Base-by-base conservation (phyloP, 305 asterid species). In the Andrographis paniculata region DNA sequence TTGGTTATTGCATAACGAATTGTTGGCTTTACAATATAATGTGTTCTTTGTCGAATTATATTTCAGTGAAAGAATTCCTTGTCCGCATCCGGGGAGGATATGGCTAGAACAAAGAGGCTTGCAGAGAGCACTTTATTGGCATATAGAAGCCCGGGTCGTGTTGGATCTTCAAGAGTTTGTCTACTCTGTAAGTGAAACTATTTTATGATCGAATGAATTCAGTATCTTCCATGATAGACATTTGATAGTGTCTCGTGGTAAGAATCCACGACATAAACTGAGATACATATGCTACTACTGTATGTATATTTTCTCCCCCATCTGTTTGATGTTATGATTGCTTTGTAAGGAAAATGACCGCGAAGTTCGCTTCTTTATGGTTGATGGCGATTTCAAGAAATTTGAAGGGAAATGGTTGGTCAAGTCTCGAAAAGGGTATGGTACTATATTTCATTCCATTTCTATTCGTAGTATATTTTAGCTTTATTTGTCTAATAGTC, bases 71-170 rank as follows among this genome's bases (percentile, higher is more conserved):
- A 79, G 83, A 62, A 84, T 88, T 51, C 94, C 95, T 44, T 84
- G 97, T 65, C 94, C 97, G 15, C 76, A 71, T 67, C 91, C 84
- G 0, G 97, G 93, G 48, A 66, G 97, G 63, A 82, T 84, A 75
- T 88, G 97, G 97, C 69, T 88, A 80, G 94, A 88, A 78, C 97
- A 88, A 64, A 75, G 94, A 74, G 97, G 97, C 49, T 48, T 84
- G 71, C 97, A 84, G 52, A 78, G 85, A 74, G 91, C 95, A 9
- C 66, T 88, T 13, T 88, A 81, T 77, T 88, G 97, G 97, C 95
- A 88, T 55, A 88, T 88, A 59, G 94, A 88, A 71, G 97, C 94
- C 60, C 89, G 94, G 17, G 95, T 84, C 7, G 93, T 84, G 14
- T 70, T 88, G 83, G 95, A 88, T 82, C 97, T 84, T 71, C 87